Conservation (phyloP, 2,329 filamentous ascomycete genomes). For the Xylaria sp. region DNA sequence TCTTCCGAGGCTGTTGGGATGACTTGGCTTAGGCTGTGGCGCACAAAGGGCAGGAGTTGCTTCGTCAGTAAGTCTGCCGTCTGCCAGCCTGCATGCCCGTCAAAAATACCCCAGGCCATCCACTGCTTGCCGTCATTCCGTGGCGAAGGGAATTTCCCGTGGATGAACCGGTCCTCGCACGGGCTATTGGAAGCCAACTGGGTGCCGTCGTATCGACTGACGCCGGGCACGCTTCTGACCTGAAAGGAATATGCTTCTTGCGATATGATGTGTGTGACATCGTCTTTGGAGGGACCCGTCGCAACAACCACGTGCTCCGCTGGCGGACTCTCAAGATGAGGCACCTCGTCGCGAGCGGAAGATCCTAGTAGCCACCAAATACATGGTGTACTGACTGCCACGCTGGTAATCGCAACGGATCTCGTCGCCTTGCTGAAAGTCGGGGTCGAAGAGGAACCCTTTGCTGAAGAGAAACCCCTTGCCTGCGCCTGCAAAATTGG, state of each 20-base stretch:
- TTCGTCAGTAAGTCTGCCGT: slow-evolving; percentile 3
- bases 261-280: neutral
- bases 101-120: slow-evolving; percentile 16
- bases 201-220: slow-evolving; percentile 4
- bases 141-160: slow-evolving; percentile 12
- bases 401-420: no score
- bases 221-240: neutral
- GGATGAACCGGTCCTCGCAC: slow-evolving; percentile 1
- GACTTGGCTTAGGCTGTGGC: neutral
- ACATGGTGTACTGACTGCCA: no score
- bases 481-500: no score
- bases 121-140: neutral
- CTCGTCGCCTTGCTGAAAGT: no score
- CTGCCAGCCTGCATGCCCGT: neutral
- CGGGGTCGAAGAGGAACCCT: no score
- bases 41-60: neutral
- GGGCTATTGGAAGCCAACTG: neutral
- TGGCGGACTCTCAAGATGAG: no score
- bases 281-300: neutral
- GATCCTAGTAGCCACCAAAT: no score
- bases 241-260: neutral
- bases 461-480: no score
- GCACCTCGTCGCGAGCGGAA: no score
- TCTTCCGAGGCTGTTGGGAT: neutral
- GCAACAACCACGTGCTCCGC: neutral